Base-by-base conservation (phyloP, 225 moss, liverwort and hornwort species). In the Anthoceros angustus region DNA sequence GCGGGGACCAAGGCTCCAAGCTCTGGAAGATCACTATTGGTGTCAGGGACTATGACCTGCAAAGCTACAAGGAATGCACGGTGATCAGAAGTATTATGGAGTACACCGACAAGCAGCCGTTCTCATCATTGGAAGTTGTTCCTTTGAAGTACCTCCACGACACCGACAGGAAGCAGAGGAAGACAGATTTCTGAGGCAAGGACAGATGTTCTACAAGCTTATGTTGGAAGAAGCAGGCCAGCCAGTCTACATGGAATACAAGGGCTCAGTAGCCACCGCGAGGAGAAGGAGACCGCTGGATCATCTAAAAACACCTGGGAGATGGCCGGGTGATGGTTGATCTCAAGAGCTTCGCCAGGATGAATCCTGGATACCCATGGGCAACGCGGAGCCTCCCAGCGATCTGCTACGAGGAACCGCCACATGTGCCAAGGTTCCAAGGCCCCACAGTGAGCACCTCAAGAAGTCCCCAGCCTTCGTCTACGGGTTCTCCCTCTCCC, bases 281-380 rank as follows among this genome's bases (percentile, higher is more conserved):
- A 46, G 45, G 45, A 16, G 45, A 46, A 1, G 45, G 23, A 20
- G 55, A 5, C 8, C 1, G 10, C 55, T 7, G 7, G 7, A 1
- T 7, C 0, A 0, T 9, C 3, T 3, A 55, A 15, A 1, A 32
- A n/a, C n/a, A n/a, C 16, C 18, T 5, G 55, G 55, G n/a, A 18
- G 68, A 73, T 63, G 73, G 73, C 45, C 45, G 73, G 67, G 73
- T 73, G 0, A 73, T 73, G 73, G 64, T 69, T 20, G 73, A 69
- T 50, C 63, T 49, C 48, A 2, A 39, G 5, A 68, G 61, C 25
- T 73, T 68, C 43, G 68, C 48, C 9, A 62, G 11, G 43, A 68
- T 68, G 68, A 70, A 73, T 49, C 68, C 73, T 9, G 40, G 68
- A 32, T 68, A 68, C 42, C 67, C 11, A 64, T 73, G 67, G 63